Percentiles rank a stretch among this genome's conserved stretches.
Evolutionary conservation across 1,139 yeast species (phyloP).

Genomic region (Kluyveromyces marxianus): DNA sequence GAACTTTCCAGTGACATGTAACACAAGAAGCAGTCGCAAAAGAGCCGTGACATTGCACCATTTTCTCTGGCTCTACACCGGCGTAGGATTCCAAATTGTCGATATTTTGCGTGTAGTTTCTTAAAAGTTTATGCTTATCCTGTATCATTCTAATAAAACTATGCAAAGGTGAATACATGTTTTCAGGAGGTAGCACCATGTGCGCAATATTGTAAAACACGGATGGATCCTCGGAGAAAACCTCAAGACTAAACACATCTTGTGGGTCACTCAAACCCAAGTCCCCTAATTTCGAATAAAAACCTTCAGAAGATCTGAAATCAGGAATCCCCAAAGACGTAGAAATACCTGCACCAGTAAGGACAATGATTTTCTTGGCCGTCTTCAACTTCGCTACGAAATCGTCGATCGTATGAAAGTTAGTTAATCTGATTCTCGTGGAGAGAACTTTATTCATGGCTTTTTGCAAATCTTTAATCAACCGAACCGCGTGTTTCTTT

Average conservation of each 20-base stretch:
- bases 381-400: slow-evolving; percentile 45
- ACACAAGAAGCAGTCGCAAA: slow-evolving; percentile 87
- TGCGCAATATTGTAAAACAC: slow-evolving; percentile 85
- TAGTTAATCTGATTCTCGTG: slow-evolving; percentile 45
- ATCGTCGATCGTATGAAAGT: slow-evolving; percentile 53
- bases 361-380: slow-evolving; percentile 61
- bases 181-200: slow-evolving; percentile 74
- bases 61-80: slow-evolving; percentile 60
- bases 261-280: slow-evolving; percentile 86
- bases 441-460: slow-evolving; percentile 55
- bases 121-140: slow-evolving; percentile 67
- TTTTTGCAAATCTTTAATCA: slow-evolving; percentile 46
- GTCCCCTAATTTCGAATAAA: slow-evolving; percentile 63
- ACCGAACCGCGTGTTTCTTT: slow-evolving; percentile 39
- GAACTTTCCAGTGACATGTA: slow-evolving; percentile 62
- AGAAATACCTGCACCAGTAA: slow-evolving; percentile 96
- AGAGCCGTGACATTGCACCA: slow-evolving; percentile 94
- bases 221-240: slow-evolving; percentile 71
- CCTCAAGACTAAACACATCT: slow-evolving; percentile 76
- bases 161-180: slow-evolving; percentile 77
- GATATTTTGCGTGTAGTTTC: slow-evolving; percentile 92
- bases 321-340: slow-evolving; percentile 93
- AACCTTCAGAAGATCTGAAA: slow-evolving; percentile 84
- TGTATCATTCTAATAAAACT: slow-evolving; percentile 70
- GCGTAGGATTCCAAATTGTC: slow-evolving; percentile 86